Conservation (phyloP, 2,329 filamentous ascomycete species). For the Colletotrichum sublineola region DNA sequence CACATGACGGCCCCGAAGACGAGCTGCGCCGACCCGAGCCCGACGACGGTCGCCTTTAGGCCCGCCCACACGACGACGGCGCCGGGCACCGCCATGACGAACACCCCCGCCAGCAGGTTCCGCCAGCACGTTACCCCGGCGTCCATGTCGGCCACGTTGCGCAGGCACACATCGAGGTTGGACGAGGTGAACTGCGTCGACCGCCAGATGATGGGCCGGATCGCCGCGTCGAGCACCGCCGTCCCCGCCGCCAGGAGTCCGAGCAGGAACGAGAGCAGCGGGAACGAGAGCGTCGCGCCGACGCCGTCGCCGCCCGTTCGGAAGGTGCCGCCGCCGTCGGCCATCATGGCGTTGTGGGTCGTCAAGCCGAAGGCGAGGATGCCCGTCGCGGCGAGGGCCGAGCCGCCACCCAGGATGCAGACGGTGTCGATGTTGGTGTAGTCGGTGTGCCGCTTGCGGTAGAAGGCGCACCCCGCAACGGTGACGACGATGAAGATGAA, state of each 20-base stretch:
- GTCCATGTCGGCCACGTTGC: constrained; percentile 64
- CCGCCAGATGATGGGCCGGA: constrained; percentile 58
- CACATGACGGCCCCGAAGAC: constrained; percentile 52
- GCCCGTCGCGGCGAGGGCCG: constrained; percentile 56
- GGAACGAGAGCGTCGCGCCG: constrained; percentile 52
- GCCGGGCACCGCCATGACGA: constrained; percentile 58
- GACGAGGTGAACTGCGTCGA: constrained; percentile 64
- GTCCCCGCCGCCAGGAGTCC: constrained; percentile 61
- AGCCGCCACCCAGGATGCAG: constrained; percentile 53
- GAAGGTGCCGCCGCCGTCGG: constrained; percentile 45
- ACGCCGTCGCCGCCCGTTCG: constrained; percentile 47
- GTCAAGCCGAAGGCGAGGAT: constrained; percentile 62
- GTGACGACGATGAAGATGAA: constrained; percentile 57
- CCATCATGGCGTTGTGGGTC: constrained; percentile 52
- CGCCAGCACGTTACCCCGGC: constrained; percentile 58
- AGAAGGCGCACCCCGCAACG: constrained; percentile 51
- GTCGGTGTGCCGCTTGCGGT: constrained; percentile 48
- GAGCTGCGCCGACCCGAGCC: constrained; percentile 58
- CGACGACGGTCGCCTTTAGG: constrained; percentile 56
- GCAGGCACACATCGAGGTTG: constrained; percentile 60
- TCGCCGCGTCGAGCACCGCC: constrained; percentile 56
- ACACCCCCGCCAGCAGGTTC: constrained; percentile 56
- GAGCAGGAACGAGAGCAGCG: constrained; percentile 60
- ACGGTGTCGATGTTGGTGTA: constrained; percentile 53
- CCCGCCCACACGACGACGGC: constrained; percentile 50